Evolutionary conservation across 177 flowering plant species (phyloP).

Genomic region (Telopea speciosissima): DNA sequence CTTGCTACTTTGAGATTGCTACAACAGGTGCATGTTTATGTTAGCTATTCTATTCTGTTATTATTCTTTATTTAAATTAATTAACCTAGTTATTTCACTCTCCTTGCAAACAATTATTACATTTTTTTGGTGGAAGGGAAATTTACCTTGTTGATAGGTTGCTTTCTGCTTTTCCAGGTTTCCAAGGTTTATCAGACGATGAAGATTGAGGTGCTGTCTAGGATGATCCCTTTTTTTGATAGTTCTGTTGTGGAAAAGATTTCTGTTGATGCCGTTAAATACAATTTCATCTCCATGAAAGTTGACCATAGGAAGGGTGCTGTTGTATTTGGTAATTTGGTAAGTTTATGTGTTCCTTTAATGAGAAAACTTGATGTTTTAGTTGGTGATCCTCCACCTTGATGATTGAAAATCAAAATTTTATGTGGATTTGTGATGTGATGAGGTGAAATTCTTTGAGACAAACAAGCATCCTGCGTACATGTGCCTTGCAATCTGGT

Average conservation of each 20-base stretch:
- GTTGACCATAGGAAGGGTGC: conserved; percentile 77
- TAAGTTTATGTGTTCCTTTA: conserved; percentile 23
- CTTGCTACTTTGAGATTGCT: conserved; percentile 79
- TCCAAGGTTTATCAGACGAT: conserved; percentile 82
- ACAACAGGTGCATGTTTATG: conserved; percentile 57
- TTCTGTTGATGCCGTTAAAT: conserved; percentile 85
- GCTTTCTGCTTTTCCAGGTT: conserved; percentile 40
- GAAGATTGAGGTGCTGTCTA: conserved; percentile 64
- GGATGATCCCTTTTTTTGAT: conserved; percentile 76
- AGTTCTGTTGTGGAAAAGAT: conserved; percentile 74
- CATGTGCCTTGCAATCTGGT: no score
- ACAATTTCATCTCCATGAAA: conserved; percentile 66
- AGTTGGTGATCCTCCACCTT: not conserved
- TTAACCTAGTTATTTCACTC: not conserved
- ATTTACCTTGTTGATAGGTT: not conserved
- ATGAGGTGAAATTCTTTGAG: not conserved
- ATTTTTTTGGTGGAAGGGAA: not conserved
- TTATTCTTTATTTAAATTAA: no score
- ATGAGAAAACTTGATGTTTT: not conserved
- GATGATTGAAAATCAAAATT: not conserved
- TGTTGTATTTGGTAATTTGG: conserved; percentile 58
- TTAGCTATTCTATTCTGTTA: no score
- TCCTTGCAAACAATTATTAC: not conserved
- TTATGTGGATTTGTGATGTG: not conserved
- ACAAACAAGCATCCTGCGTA: no score